A percentile compares a stretch with the other conserved stretches of the same genome.
Evolutionary conservation across 768 basidiomycete genomes (phyloP).

Genomic region (Collybiopsis confluens): DNA sequence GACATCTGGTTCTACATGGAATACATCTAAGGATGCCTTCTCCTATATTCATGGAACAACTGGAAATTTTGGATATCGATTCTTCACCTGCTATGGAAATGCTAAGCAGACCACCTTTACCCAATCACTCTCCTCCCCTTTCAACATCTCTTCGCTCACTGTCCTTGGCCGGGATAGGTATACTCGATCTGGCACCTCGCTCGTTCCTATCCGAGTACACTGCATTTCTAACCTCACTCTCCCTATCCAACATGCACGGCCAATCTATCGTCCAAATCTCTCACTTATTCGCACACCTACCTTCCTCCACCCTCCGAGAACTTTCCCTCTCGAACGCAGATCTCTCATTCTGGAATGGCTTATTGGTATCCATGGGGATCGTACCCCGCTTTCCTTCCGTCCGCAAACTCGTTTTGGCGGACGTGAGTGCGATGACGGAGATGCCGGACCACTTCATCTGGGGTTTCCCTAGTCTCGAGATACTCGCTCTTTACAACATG

Average conservation of each 20-base stretch:
- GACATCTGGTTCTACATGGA: not conserved
- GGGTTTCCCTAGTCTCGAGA: slow-evolving; percentile 2
- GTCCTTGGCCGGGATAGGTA: not conserved
- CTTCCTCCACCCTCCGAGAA: slow-evolving; percentile 1
- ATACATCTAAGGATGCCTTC: not conserved
- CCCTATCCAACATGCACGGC: not conserved
- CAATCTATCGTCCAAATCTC: not conserved
- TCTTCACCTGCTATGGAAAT: not conserved
- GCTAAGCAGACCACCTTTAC: not conserved
- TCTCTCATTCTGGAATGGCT: not conserved
- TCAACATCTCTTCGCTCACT: slow-evolving; percentile 1
- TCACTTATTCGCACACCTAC: not conserved
- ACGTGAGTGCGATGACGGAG: not conserved
- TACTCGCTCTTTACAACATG: not conserved
- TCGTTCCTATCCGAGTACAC: slow-evolving; percentile 3
- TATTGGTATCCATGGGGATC: not conserved
- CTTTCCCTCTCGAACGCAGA: not conserved
- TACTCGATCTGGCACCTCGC: not conserved
- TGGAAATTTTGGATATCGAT: slow-evolving; percentile 1
- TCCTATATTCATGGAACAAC: not conserved
- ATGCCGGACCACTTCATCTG: not conserved
- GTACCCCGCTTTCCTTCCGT: not conserved
- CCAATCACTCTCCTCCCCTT: not conserved
- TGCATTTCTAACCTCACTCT: not conserved
- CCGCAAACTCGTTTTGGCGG: not conserved